Base-by-base conservation (phyloP, 1,284 basidiomycete species). In the Apiotrichum sp. region DNA sequence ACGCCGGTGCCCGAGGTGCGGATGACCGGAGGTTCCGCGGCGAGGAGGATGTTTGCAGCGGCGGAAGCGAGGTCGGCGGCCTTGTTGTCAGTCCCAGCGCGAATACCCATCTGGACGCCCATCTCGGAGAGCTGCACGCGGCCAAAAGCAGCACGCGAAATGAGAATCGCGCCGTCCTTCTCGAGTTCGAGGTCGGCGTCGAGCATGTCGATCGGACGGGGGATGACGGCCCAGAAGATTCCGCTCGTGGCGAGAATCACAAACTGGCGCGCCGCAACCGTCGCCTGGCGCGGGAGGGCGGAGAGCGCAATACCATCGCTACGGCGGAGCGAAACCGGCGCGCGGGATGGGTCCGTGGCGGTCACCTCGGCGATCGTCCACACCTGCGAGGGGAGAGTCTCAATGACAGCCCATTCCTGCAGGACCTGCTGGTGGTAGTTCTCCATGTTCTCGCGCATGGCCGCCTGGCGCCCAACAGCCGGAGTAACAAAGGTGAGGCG, bases 341-440 rank as follows among this genome's bases (percentile, higher is more conserved):
- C 47, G 14, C 48, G 48, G 1, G 64, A 55, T 2, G 72, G 72
- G 51, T 69, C 61, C 0, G 66, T 63, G 7, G 61, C 53, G 6
- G 73, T 71, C 6, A 76, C 61, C 62, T 79, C 77, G 16, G 70
- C 76, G 72, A 93, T 85, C 13, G 86, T 86, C 88, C 89, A 93
- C 3, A 89, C 90, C 36, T 86, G 85, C 56, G 92, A 85, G 10
- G 86, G 80, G 34, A 93, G 77, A 14, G 89, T 70, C 3, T 86
- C 83, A 0, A 60, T 56, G 10, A 55, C 52, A 14, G 52, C 50
- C 64, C 63, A 71, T 47, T 75, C 71, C 47, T 71, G 68, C 9
- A 69, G 63, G 2, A 63, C 48, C 3, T 57, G 57, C 5, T 66
- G 59, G 9, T 64, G 58, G 53, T 51, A 63, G 40, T 58, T 64